Conservation (phyloP, 2,329 filamentous ascomycete species). For the Aspergillus melleus region DNA sequence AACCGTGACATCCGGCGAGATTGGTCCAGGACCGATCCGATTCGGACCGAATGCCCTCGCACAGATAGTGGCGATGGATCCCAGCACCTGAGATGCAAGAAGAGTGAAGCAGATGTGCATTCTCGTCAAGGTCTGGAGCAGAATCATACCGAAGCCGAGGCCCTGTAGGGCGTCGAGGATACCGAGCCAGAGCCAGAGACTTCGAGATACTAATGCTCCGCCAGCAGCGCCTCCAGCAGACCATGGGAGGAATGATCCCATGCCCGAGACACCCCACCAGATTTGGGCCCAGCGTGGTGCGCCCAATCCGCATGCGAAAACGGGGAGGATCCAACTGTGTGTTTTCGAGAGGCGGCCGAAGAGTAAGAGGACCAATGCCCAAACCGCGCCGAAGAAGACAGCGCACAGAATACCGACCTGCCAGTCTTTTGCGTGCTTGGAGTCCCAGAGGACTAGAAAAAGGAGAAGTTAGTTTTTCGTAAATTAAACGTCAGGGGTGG, state of each 20-base stretch:
- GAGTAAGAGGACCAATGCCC: constrained; percentile 48
- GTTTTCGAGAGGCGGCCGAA: constrained; percentile 58
- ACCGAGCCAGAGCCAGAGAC: constrained; percentile 67
- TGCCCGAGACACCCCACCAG: constrained; percentile 63
- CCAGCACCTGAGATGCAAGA: constrained; percentile 61
- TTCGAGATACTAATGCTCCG: constrained; percentile 57
- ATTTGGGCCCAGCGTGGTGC: constrained; percentile 69
- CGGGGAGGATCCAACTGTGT: constrained; percentile 66
- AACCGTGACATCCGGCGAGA: constrained; percentile 62
- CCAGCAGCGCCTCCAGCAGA: constrained; percentile 55
- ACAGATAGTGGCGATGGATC: constrained; percentile 62
- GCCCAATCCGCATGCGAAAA: constrained; percentile 65
- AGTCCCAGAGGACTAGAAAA: constrained; percentile 55
- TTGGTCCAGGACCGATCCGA: constrained; percentile 59
- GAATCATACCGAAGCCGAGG: constrained; percentile 67
- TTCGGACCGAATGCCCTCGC: constrained; percentile 62
- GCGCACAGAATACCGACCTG: constrained; percentile 54
- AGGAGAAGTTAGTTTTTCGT: constrained; percentile 5
- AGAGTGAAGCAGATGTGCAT: constrained; percentile 65
- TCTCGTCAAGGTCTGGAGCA: constrained; percentile 64
- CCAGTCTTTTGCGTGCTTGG: constrained; percentile 57
- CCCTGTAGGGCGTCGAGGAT: constrained; percentile 65
- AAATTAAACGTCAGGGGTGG: too few relatives aligned
- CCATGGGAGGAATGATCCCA: constrained; percentile 65
- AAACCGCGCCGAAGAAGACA: constrained; percentile 55